Conservation (phyloP, 2,329 filamentous ascomycete genomes). For the Xylaria sp. region DNA sequence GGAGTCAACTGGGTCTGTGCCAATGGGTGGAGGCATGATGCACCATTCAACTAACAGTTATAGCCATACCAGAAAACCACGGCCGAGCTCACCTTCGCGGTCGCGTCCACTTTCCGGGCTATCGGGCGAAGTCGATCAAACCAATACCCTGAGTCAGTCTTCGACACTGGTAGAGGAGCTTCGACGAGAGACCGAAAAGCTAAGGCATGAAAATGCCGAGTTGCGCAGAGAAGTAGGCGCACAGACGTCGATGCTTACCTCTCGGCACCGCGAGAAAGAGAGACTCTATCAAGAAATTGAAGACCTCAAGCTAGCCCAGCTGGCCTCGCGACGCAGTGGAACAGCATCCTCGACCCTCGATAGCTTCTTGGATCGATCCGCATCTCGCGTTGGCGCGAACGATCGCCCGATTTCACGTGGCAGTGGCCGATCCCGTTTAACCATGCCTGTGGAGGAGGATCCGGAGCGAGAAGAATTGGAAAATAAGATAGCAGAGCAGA, state of each 20-base stretch:
- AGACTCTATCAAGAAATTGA: constrained; percentile 95
- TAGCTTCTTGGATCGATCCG: constrained; percentile 89
- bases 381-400: constrained; percentile 68
- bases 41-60: constrained; percentile 62
- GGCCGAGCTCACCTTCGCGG: constrained; percentile 41
- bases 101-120: constrained; percentile 46
- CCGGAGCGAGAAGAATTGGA: constrained; percentile 81
- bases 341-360: constrained; percentile 65
- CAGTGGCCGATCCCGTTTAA: constrained; percentile 63
- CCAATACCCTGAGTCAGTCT: constrained; percentile 51
- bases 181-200: constrained; percentile 61
- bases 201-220: constrained; percentile 89
- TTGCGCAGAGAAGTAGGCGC: constrained; percentile 87
- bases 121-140: constrained; percentile 47
- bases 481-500: constrained; percentile 71
- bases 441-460: constrained; percentile 60
- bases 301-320: constrained; percentile 82
- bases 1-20: constrained; percentile 40
- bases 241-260: constrained; percentile 96
- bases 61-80: constrained; percentile 54
- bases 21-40: constrained; percentile 28
- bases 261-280: constrained; percentile 90
- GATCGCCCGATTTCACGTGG: constrained; percentile 68
- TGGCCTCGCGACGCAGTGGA: constrained; percentile 70
- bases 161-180: constrained; percentile 73